These are phyloP conservation scores for Cocos nucifera DNA, from an alignment of 176 grass and related monocot species.

Conservation along the genomic window DNA sequence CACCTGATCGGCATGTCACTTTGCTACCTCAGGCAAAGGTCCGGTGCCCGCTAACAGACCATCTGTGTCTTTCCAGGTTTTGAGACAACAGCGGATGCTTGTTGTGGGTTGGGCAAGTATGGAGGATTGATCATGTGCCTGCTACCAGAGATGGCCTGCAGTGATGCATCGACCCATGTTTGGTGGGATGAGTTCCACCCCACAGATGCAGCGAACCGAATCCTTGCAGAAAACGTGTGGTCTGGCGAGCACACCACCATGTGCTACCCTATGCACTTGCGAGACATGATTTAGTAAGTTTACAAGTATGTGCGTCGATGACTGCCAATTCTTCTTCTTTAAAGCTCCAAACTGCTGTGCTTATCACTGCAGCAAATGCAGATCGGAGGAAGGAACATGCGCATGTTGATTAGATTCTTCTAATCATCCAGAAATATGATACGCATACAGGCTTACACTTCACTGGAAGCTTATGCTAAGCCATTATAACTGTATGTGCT, in stretches of 20 bases:
- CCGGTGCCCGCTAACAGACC: neutral
- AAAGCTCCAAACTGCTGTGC: too few relatives aligned
- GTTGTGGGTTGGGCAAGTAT: constrained; percentile 64
- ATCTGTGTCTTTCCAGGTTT: constrained; percentile 40
- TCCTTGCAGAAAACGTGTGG: constrained; percentile 72
- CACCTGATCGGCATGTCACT: constrained; percentile 4
- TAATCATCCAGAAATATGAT: too few relatives aligned
- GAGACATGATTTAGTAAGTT: constrained; percentile 22
- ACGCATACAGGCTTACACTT: too few relatives aligned
- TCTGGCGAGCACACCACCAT: constrained; percentile 52
- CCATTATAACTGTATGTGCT: too few relatives aligned
- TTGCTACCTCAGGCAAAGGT: neutral
- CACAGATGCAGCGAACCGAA: constrained; percentile 59
- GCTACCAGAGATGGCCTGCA: constrained; percentile 82
- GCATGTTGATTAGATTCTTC: too few relatives aligned
- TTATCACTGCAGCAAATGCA: too few relatives aligned
- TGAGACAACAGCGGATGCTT: constrained; percentile 53
- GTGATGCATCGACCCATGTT: constrained; percentile 59
- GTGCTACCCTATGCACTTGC: constrained; percentile 65
- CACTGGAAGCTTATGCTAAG: too few relatives aligned
- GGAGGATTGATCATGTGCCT: constrained; percentile 71
- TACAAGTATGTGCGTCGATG: too few relatives aligned
- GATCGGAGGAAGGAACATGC: too few relatives aligned
- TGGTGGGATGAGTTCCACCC: constrained; percentile 92
- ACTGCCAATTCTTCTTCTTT: too few relatives aligned